phyloP scores from a whole-genome alignment of 2,329 filamentous ascomycete genomes.

The Grosmannia huntii region DNA sequence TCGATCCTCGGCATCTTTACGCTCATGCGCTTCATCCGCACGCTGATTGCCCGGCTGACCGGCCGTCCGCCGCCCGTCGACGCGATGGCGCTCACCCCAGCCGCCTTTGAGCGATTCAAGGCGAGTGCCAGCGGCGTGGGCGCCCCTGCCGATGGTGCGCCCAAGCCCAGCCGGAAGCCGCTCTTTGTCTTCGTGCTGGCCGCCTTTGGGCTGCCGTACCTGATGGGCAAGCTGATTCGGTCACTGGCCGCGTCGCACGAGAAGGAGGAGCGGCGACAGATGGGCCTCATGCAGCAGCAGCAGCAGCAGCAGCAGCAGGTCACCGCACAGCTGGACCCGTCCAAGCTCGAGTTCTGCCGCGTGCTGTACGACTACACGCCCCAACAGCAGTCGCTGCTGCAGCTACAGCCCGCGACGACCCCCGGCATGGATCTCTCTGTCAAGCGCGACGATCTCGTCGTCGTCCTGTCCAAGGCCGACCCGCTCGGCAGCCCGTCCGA shows the following conservation, averaged over 20 bases:
- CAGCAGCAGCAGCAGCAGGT: slow-evolving; percentile 33
- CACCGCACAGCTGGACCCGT: slow-evolving; percentile 54
- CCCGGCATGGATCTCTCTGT: slow-evolving; percentile 78
- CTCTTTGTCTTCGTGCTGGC: slow-evolving; percentile 92
- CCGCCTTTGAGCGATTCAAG: slow-evolving; percentile 82
- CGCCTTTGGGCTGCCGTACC: slow-evolving; percentile 87
- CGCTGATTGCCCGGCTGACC: slow-evolving; percentile 80
- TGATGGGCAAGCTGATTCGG: slow-evolving; percentile 93
- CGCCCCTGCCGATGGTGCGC: slow-evolving; percentile 46
- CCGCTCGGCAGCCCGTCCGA: slow-evolving; percentile 85
- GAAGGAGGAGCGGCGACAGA: slow-evolving; percentile 57
- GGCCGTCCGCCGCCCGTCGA: slow-evolving; percentile 83
- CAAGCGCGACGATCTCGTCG: slow-evolving; percentile 90
- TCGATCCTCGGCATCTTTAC: slow-evolving; percentile 94
- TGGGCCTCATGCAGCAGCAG: slow-evolving; percentile 32
- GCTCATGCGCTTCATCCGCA: slow-evolving; percentile 86
- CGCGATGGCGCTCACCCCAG: slow-evolving; percentile 73
- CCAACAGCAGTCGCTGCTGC: slow-evolving; percentile 18
- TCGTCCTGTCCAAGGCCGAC: slow-evolving; percentile 83
- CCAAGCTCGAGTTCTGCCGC: slow-evolving; percentile 92
- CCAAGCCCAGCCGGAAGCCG: slow-evolving; percentile 82
- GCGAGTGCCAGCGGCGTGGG: slow-evolving; percentile 41
- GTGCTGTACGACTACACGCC: slow-evolving; percentile 90
- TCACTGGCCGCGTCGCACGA: slow-evolving; percentile 73
- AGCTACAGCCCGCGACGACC: slow-evolving; percentile 25